Evolutionary conservation across 257 asterid genomes (phyloP), one percentile per base, ranked within the genome.

Genomic region (Anisodus tanguticus): DNA sequence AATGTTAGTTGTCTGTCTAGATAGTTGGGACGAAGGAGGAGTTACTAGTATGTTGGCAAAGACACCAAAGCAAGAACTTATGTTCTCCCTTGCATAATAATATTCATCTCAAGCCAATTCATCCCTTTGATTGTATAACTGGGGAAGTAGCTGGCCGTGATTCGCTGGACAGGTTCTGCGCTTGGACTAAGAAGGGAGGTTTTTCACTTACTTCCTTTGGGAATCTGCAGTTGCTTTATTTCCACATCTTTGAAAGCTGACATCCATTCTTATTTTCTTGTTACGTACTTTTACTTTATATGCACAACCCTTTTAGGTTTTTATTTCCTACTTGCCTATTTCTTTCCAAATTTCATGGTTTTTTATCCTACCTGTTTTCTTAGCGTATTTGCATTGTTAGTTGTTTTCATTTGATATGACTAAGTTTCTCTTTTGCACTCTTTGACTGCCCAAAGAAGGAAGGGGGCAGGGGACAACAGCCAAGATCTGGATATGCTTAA

Each of bases 61-160:
- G 43, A 64, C 71, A 10, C 8, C 43, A 10, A 64, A 64, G 17
- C 6, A 15, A 64, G 6, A 26, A 26, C 9, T 31, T 64, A 64
- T 22, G 43, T 10, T 64, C 7, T 26, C 71, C 11, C 71, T 10
- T 64, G 43, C 17, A 22, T 64, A 26, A 64, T 64, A 60, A 62
- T 62, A 62, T 62, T 37, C 37, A 37, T 62, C 68, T 62, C 39
- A 62, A 62, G 71, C 3, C 71, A 22, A 64, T 64, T 26, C 8
- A 64, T 64, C 43, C 15, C 15, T 64, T 31, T 63, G 16, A 63
- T 63, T 17, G 3, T 26, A 11, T 26, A 64, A 64, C 17, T 31
- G 71, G 41, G 68, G 71, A 64, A 64, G 71, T 64, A 64, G 71
- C 43, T 64, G 71, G 71, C 71, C 2, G 43, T 64, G 71, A 64